phyloP scores from a whole-genome alignment of 1,284 basidiomycete species.

The Ceratobasidium sp. region DNA sequence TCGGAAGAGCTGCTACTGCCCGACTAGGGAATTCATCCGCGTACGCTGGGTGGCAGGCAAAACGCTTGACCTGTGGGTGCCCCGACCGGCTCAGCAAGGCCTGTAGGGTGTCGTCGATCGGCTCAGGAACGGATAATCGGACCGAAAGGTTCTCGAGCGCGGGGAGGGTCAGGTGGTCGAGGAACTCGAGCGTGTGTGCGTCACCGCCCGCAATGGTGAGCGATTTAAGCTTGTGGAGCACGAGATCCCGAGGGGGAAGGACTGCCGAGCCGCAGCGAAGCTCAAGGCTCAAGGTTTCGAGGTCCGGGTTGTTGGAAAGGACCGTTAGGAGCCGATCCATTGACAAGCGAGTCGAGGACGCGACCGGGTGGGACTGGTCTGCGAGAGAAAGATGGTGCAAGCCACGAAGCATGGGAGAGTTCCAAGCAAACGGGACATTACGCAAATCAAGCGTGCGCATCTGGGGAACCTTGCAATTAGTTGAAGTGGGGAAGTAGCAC shows the following conservation, averaged over 20 bases:
- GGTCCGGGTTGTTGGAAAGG: conserved; percentile 60
- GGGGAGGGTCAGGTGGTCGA: conserved; percentile 67
- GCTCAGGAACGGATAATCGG: conserved; percentile 64
- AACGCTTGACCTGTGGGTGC: conserved; percentile 59
- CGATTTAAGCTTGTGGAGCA: conserved; percentile 59
- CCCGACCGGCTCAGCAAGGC: conserved; percentile 63
- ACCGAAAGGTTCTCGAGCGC: conserved; percentile 61
- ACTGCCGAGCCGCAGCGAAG: conserved; percentile 65
- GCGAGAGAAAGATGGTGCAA: conserved; percentile 65
- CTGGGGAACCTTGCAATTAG: conserved; percentile 38
- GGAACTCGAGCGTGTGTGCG: conserved; percentile 60
- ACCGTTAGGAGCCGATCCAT: conserved; percentile 69
- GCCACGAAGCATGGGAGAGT: conserved; percentile 46
- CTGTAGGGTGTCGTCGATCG: conserved; percentile 67
- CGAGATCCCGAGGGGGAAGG: conserved; percentile 61
- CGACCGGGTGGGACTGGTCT: conserved; percentile 64
- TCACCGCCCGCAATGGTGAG: conserved; percentile 69
- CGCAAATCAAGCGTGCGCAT: conserved; percentile 41
- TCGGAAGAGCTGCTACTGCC: conserved; percentile 26
- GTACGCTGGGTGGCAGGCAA: conserved; percentile 62
- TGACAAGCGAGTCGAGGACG: conserved; percentile 65
- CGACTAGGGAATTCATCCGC: conserved; percentile 44
- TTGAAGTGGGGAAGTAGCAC: conserved; percentile 21
- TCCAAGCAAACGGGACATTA: conserved; percentile 43
- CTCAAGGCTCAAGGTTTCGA: conserved; percentile 63